A percentile compares a stretch with the other conserved stretches of the same genome.
Evolutionary conservation across 441 rosid genomes (phyloP).

Genomic region (Euphorbia schlechtendalii): DNA sequence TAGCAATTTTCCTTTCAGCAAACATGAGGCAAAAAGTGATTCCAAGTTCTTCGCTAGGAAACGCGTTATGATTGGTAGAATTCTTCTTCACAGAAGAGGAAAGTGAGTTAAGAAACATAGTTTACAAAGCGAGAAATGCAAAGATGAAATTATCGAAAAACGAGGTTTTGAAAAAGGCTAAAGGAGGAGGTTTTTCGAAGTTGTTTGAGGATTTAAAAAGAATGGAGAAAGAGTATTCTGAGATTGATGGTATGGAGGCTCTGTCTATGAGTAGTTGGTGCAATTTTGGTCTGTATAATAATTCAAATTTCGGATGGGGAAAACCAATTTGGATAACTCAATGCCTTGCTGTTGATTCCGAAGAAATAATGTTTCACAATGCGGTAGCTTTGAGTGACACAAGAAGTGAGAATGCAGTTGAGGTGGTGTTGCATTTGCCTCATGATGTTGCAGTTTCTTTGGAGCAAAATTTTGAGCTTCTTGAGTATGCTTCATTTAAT

Average conservation of each 20-base stretch:
- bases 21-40: not conserved
- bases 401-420: slow-evolving; percentile 22
- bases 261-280: no score
- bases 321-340: no score
- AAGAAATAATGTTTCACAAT: not conserved
- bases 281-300: not conserved
- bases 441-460: slow-evolving; percentile 11
- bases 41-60: not conserved
- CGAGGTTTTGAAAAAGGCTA: no score
- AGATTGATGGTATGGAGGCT: no score
- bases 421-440: slow-evolving; percentile 17
- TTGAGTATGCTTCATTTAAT: slow-evolving; percentile 3
- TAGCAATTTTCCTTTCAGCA: not conserved
- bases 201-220: no score
- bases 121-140: no score
- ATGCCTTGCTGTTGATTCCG: not conserved
- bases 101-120: not conserved
- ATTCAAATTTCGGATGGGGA: not conserved
- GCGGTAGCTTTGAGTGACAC: slow-evolving; percentile 7
- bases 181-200: no score
- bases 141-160: no score
- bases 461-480: not conserved
- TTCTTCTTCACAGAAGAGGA: not conserved
- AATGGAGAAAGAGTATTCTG: no score
- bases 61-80: not conserved